A percentile compares a stretch with the other conserved stretches of the same genome.
These are phyloP conservation scores for Sesbania bispinosa DNA, from an alignment of 306 rosid genomes.

Conservation along the genomic window DNA sequence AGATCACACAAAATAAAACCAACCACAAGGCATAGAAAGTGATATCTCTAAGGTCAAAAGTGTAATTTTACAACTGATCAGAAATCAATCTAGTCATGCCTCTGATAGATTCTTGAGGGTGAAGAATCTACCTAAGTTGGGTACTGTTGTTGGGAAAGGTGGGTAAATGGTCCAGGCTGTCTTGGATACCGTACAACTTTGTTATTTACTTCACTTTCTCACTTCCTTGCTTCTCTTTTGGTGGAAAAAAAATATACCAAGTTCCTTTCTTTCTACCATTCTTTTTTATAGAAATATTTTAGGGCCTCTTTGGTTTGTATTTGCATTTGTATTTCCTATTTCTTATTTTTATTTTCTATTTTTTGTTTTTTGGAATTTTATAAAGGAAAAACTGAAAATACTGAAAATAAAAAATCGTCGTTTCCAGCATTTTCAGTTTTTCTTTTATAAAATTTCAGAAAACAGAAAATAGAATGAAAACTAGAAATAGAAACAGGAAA, in stretches of 20 bases:
- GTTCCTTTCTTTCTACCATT: neutral
- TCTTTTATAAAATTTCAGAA: no score
- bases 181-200: conserved; percentile 25
- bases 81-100: conserved; percentile 33
- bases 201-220: conserved; percentile 12
- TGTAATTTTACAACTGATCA: conserved; percentile 8
- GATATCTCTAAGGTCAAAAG: neutral
- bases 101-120: conserved; percentile 29
- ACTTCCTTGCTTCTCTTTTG: conserved; percentile 1
- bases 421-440: no score
- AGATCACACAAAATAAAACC: neutral
- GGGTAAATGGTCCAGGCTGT: conserved; percentile 26
- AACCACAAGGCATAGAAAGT: neutral
- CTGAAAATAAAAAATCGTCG: no score
- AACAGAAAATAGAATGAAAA: no score
- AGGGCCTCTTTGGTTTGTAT: no score
- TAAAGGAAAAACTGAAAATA: no score
- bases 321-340: no score
- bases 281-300: neutral
- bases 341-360: no score
- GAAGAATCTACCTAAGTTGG: conserved; percentile 32
- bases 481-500: no score
- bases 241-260: neutral
- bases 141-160: conserved; percentile 6
- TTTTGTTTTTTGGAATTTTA: no score